phyloP scores from a whole-genome alignment of 164 flowering plant species.

The Magnolia kwangsiensis region DNA sequence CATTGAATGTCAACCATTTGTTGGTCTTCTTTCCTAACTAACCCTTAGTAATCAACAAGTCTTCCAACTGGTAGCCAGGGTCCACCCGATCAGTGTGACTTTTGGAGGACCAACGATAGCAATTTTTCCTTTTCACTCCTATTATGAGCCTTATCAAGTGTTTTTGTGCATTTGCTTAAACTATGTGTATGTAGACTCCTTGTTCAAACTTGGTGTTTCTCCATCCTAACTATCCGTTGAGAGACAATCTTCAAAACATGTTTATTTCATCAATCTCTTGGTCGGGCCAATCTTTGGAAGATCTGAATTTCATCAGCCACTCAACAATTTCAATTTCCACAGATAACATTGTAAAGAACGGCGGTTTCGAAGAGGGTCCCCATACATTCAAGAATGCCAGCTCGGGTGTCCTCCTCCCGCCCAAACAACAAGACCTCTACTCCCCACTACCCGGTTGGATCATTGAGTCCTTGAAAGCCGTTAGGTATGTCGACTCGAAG shows the following conservation, averaged over 20 bases:
- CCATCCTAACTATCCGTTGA: not conserved
- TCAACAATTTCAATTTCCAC: slow-evolving; percentile 13
- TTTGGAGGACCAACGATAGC: no score
- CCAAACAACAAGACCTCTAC: slow-evolving; percentile 56
- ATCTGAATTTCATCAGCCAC: not conserved
- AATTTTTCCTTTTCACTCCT: not conserved
- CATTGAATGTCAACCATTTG: no score
- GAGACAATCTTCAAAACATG: not conserved
- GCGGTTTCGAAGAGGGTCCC: slow-evolving; percentile 84
- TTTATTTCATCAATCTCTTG: no score
- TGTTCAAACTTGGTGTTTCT: not conserved
- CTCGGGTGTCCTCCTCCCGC: slow-evolving; percentile 82
- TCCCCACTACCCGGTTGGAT: slow-evolving; percentile 98
- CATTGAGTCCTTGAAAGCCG: slow-evolving; percentile 89
- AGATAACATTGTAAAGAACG: slow-evolving; percentile 72
- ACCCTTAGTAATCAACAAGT: no score
- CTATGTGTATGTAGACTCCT: not conserved
- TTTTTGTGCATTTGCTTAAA: not conserved
- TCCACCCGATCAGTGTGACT: no score
- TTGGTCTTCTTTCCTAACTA: no score
- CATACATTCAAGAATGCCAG: slow-evolving; percentile 53
- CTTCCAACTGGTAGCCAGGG: no score
- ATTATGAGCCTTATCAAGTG: not conserved
- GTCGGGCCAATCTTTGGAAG: no score
- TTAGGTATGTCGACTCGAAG: slow-evolving; percentile 66